Conservation (phyloP, 495 filamentous ascomycete species). For the Xylaria acuta region DNA sequence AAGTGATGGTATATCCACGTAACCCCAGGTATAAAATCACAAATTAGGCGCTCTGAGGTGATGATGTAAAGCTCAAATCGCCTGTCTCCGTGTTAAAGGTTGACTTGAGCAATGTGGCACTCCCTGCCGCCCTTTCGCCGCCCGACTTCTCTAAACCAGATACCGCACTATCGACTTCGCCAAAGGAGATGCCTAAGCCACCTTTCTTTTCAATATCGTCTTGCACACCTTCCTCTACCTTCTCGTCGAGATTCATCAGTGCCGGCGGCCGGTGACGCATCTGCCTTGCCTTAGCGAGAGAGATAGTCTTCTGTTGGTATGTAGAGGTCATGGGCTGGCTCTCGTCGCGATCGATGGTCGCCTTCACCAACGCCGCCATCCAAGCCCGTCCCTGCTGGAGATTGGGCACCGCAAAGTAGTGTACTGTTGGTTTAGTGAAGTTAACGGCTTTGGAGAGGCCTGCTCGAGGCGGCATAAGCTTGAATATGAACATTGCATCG, state of each 20-base stretch:
- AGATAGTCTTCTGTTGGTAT: conserved; percentile 95
- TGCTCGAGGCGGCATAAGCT: conserved; percentile 87
- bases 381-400: conserved; percentile 86
- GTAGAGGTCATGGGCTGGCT: conserved; percentile 77
- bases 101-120: conserved; percentile 40
- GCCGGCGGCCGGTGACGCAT: conserved; percentile 89
- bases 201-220: conserved; percentile 38
- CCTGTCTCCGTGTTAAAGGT: conserved; percentile 41
- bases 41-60: conserved; percentile 20
- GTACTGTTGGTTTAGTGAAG: conserved; percentile 95
- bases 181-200: conserved; percentile 57
- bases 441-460: conserved; percentile 91
- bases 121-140: conserved; percentile 45
- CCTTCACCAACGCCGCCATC: conserved; percentile 99
- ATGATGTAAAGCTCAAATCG: conserved; percentile 14
- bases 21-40: background rate
- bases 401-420: conserved; percentile 96
- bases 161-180: conserved; percentile 58
- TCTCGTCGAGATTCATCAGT: conserved; percentile 74
- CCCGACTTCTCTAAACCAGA: conserved; percentile 56
- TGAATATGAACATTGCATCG: conserved; percentile 92
- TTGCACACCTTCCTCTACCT: conserved; percentile 44
- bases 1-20: conserved; percentile 8
- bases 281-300: conserved; percentile 78
- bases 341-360: conserved; percentile 95